These are phyloP conservation scores for Sporisorium exsertum DNA, from an alignment of 1,284 basidiomycete species.

Conservation along the genomic window DNA sequence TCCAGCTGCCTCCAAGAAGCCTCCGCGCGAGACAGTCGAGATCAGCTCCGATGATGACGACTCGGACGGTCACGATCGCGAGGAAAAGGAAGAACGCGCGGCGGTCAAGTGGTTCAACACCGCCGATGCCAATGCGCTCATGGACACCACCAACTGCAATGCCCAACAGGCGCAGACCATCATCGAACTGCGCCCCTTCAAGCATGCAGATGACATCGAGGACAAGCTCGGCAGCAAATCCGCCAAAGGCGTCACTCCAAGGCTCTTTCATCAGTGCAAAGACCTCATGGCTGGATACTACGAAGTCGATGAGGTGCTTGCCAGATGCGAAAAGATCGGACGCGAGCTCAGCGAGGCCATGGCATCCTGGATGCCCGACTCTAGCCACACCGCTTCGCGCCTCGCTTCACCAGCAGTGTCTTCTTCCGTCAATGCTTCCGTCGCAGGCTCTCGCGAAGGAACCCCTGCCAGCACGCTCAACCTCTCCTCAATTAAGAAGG, in stretches of 20 bases:
- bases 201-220: slow-evolving; percentile 76
- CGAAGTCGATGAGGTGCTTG: slow-evolving; percentile 88
- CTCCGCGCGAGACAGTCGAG: slow-evolving; percentile 17
- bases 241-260: slow-evolving; percentile 90
- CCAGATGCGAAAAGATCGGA: slow-evolving; percentile 88
- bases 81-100: slow-evolving; percentile 51
- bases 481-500: slow-evolving; percentile 50
- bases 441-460: slow-evolving; percentile 37
- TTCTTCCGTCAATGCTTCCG: slow-evolving; percentile 27
- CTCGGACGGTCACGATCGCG: slow-evolving; percentile 50
- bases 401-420: slow-evolving; percentile 36
- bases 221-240: slow-evolving; percentile 78
- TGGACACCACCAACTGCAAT: slow-evolving; percentile 90
- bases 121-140: slow-evolving; percentile 78
- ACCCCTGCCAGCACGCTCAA: slow-evolving; percentile 49
- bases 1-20: slow-evolving; percentile 14
- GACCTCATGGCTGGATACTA: slow-evolving; percentile 88
- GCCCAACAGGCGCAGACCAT: slow-evolving; percentile 84
- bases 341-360: slow-evolving; percentile 76
- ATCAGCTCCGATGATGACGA: slow-evolving; percentile 60
- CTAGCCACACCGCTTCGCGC: slow-evolving; percentile 66
- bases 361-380: slow-evolving; percentile 77
- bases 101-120: slow-evolving; percentile 83
- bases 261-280: slow-evolving; percentile 89
- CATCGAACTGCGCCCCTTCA: slow-evolving; percentile 83